Evolutionary conservation across 2,329 filamentous ascomycete genomes (phyloP), one percentile per base, ranked within the genome.

Genomic region (Pestalotiopsis sp.): DNA sequence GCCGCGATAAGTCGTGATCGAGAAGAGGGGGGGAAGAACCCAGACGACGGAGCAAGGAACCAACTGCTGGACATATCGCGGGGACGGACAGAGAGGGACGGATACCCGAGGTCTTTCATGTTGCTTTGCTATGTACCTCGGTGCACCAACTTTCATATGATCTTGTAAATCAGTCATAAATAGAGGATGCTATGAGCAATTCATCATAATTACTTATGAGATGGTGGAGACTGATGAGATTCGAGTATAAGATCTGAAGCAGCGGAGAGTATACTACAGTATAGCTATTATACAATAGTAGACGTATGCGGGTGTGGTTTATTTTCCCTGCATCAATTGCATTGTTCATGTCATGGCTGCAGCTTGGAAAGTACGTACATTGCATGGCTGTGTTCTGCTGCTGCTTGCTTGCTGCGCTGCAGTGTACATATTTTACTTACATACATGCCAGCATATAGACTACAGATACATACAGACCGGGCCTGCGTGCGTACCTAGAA

Each of bases 341-440:
- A 65, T 65, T 65, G 62, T 65, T 65, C 38, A 62, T 40, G 59
- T 40, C n/a, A 14, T 62, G n/a, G 59, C 59, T 38, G 59, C 59
- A 38, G 45, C 17, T n/a, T 52, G 45, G 17, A 52, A 20, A 52
- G 20, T 9, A 52, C 17, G 45, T 52, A 52, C 45, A 52, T 52
- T 52, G 45, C 45, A 52, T 52, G n/a, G 45, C 17, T 17, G 31
- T 20, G 25, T 62, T 38, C 20, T 20, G 11, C 59, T 59, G 56
- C 23, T 25, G 23, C 13, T 59, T 36, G 31, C 31, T 36, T 36
- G 31, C 31, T 36, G 31, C 31, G 7, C 31, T 31, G 31, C 31
- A 36, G 31, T 9, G 31, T 36, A 36, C 31, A 36, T 36, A 36
- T 36, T 36, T 36, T 36, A 36, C 31, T 36, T 36, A 9, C 31